Evolutionary conservation across 2,329 filamentous ascomycete species (phyloP), one percentile per base, ranked within the genome.

Genomic region (Aureobasidium sp.): DNA sequence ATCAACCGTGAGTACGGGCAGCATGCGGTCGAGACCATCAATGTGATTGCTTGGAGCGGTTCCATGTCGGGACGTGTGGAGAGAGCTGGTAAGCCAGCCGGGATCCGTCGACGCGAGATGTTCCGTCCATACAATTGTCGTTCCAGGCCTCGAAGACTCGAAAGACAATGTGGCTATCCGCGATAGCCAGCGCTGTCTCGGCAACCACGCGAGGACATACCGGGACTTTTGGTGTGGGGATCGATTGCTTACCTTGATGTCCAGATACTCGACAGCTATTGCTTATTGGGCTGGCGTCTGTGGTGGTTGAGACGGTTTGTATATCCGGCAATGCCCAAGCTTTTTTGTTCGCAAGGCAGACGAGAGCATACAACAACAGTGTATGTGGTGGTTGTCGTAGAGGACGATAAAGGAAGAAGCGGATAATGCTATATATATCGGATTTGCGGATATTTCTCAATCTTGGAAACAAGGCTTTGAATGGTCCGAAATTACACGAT

Each of bases 11-110:
- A 34, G 37, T 25, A 44, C 11, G 56, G 15, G 44, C 22, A 49
- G 34, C 44, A 49, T n/a, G 44, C 44, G 37, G 22, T 22, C 49
- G 42, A 49, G 15, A 37, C 14, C 41, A 37, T 36, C 31, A 36
- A 41, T 49, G 56, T 49, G 22, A 34, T 39, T 47, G 31, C 34
- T 31, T 9, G 29, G 31, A 20, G 31, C 56, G 56, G 17, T n/a
- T 47, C 41, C 15, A 41, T n/a, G 31, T 31, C 56, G 56, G 56
- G 36, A 59, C 17, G 55, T 49, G 56, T 59, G 56, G 56, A 59
- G 56, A 49, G 56, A 20, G 44, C 36, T 49, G 34, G 12, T 12
- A 48, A 59, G 44, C 44, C 56, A 59, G 25, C 56, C 55, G 25
- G 42, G 8, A 47, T 5, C 41, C 27, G 20, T 47, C 31, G 29